Conservation (phyloP, 768 basidiomycete genomes). For the Dendrothele bispora region DNA sequence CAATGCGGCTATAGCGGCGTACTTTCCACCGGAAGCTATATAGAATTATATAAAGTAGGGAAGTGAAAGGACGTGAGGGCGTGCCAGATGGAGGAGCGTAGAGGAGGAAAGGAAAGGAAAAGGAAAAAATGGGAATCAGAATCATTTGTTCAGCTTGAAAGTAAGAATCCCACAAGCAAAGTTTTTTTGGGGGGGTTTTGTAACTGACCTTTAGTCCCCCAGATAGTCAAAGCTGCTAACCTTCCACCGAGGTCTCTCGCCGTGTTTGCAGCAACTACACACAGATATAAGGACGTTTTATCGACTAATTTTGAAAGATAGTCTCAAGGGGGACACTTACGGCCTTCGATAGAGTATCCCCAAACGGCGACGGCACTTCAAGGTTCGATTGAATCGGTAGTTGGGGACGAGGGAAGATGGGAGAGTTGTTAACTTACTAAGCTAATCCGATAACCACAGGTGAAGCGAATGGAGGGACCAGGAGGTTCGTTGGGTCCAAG, state of each 20-base stretch:
- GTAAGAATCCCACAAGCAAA: too few relatives aligned
- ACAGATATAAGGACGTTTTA: conserved; percentile 24
- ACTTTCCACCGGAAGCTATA: conserved; percentile 40
- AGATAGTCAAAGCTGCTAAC: conserved; percentile 53
- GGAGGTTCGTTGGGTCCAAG: conserved; percentile 58
- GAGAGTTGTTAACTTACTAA: conserved; percentile 57
- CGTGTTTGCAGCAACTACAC: conserved; percentile 57
- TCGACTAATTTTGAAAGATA: too few relatives aligned
- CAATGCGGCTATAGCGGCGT: conserved; percentile 45
- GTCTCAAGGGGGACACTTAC: conserved; percentile 31
- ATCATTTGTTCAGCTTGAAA: too few relatives aligned
- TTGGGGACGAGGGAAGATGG: too few relatives aligned
- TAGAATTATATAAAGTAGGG: too few relatives aligned
- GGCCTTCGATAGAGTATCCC: conserved; percentile 53
- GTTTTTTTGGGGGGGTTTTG: too few relatives aligned
- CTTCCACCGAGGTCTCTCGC: conserved; percentile 70
- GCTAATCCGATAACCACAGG: conserved; percentile 56
- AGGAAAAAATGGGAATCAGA: background rate
- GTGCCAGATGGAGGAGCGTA: background rate
- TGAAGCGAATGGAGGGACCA: conserved; percentile 50
- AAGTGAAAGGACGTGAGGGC: background rate
- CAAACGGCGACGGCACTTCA: conserved; percentile 57
- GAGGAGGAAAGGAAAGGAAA: background rate
- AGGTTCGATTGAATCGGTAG: background rate
- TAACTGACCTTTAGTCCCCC: conserved; percentile 26